phyloP scores from a whole-genome alignment of 2,329 filamentous ascomycete species.

The Xylariomycetidae sp. region DNA sequence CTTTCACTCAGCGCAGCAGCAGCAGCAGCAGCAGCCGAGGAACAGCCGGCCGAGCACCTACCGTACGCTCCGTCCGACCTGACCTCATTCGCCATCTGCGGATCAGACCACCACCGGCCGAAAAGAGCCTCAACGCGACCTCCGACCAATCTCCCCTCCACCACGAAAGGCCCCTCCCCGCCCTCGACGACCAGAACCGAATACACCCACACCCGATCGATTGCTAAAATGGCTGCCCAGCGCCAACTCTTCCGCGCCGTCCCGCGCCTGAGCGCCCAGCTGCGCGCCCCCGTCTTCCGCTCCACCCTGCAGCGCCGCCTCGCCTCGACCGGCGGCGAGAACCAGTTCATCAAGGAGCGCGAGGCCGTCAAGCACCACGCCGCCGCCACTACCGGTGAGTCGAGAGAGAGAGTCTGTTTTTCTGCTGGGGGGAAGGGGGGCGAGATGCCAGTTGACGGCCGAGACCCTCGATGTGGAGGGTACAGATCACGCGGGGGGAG shows the following conservation, averaged over 20 bases:
- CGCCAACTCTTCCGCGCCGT: slow-evolving; percentile 55
- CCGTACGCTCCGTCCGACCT: slow-evolving; percentile 15
- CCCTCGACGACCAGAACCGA: too few relatives aligned
- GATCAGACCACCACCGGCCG: slow-evolving; percentile 13
- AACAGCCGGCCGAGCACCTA: slow-evolving; percentile 19
- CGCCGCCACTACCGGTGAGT: slow-evolving; percentile 72
- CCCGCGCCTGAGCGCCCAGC: slow-evolving; percentile 56
- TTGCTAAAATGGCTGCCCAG: slow-evolving; percentile 55
- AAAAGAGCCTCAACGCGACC: slow-evolving; percentile 15
- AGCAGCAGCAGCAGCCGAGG: slow-evolving; percentile 12
- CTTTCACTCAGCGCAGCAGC: slow-evolving; percentile 5
- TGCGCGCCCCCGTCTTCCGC: slow-evolving; percentile 49
- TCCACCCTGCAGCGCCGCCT: slow-evolving; percentile 62
- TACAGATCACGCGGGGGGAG: too few relatives aligned
- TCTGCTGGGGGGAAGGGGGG: too few relatives aligned
- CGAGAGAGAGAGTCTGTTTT: too few relatives aligned
- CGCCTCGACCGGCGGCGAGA: slow-evolving; percentile 83
- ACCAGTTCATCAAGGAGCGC: slow-evolving; percentile 90
- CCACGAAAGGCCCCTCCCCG: background rate
- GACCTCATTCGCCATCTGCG: slow-evolving; percentile 20
- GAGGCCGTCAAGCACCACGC: slow-evolving; percentile 88
- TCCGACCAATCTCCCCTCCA: slow-evolving; percentile 32
- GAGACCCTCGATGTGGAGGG: too few relatives aligned
- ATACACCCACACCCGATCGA: background rate
- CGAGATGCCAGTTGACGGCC: too few relatives aligned